Conservation (phyloP, 306 rosid genomes). For the Corylus avellana region DNA sequence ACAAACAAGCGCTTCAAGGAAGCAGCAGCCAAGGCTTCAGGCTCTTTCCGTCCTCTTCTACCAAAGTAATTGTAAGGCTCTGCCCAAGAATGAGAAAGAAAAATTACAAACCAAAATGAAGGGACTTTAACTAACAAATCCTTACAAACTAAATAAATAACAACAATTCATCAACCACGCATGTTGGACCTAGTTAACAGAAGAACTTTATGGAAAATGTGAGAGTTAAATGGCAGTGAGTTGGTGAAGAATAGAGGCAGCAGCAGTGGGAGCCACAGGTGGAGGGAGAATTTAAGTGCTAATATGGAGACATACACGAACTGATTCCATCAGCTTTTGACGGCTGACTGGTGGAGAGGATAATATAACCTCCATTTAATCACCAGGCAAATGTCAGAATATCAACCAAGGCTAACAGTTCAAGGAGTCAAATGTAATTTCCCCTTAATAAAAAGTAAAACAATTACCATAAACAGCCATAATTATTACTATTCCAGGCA, state of each 20-base stretch:
- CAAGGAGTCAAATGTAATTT: background rate
- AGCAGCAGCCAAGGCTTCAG: slow-evolving; percentile 97
- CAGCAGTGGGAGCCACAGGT: background rate
- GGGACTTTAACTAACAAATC: background rate
- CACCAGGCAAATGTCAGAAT: background rate
- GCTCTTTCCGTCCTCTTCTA: slow-evolving; percentile 95
- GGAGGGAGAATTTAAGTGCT: background rate
- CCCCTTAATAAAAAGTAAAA: background rate
- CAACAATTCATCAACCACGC: background rate
- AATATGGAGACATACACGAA: background rate
- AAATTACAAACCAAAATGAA: slow-evolving; percentile 20
- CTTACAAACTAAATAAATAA: background rate
- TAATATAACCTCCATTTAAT: background rate
- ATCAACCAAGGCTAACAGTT: background rate
- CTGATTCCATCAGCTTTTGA: background rate
- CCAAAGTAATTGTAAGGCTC: slow-evolving; percentile 91
- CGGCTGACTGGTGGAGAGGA: background rate
- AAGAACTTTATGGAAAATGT: background rate
- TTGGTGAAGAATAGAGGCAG: background rate
- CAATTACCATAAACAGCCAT: background rate
- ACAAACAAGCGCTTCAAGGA: slow-evolving; percentile 89
- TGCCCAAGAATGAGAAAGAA: slow-evolving; percentile 40
- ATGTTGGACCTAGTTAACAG: background rate
- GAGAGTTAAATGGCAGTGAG: background rate
- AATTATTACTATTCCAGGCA: background rate